A percentile compares a stretch with the other conserved stretches of the same genome.
phyloP scores from a whole-genome alignment of 2,329 filamentous ascomycete species.

The Diaporthe aspalathi region DNA sequence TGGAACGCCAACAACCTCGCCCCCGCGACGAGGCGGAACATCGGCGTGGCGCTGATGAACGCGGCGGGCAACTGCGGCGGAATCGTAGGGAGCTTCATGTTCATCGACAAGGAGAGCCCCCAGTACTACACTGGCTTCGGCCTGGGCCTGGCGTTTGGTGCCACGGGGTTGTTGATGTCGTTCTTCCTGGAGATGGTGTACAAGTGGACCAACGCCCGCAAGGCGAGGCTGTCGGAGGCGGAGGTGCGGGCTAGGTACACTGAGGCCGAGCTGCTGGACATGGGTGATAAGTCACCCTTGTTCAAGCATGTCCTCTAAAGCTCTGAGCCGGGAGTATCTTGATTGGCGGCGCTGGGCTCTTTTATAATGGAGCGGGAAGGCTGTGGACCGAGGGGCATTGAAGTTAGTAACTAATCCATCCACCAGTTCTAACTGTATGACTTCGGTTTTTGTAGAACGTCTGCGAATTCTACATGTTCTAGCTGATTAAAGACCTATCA shows the following conservation, averaged over 20 bases:
- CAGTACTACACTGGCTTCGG: constrained; percentile 52
- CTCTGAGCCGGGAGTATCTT: accelerated
- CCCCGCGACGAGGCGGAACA: constrained; percentile 49
- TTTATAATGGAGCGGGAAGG: background rate
- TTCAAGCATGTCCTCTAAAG: constrained; percentile 49
- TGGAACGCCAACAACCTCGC: constrained; percentile 78
- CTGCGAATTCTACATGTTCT: too few species aligned
- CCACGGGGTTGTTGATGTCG: constrained; percentile 43
- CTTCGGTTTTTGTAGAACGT: too few species aligned
- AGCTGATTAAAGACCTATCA: too few species aligned
- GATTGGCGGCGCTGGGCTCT: background rate
- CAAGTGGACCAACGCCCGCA: constrained; percentile 45
- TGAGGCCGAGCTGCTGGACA: constrained; percentile 52
- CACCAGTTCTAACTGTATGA: too few species aligned
- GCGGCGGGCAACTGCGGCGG: constrained; percentile 53
- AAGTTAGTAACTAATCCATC: background rate
- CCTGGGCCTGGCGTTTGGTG: constrained; percentile 48
- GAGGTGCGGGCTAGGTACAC: constrained; percentile 49
- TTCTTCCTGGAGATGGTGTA: constrained; percentile 47
- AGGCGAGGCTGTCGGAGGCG: constrained; percentile 43
- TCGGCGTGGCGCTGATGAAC: constrained; percentile 53
- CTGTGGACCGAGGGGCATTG: background rate
- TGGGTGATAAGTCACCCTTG: constrained; percentile 55
- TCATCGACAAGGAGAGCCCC: constrained; percentile 44
- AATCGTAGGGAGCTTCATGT: constrained; percentile 50